These are phyloP conservation scores for Populus ilicifolia DNA, from an alignment of 345 rosid species.

Conservation along the genomic window DNA sequence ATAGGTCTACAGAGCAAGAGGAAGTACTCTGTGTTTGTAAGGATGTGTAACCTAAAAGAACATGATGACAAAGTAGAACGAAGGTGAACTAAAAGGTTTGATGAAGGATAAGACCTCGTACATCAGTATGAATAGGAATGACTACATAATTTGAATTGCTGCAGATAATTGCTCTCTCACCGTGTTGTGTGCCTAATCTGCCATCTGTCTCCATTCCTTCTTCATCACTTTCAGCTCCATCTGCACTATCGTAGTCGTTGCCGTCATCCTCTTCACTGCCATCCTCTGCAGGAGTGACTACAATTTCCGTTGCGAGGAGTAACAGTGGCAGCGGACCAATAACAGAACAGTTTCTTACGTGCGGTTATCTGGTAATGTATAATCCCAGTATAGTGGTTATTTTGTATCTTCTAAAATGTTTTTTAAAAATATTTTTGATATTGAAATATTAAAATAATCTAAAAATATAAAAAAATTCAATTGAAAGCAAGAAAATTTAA, in stretches of 20 bases:
- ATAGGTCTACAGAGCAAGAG: slow-evolving; percentile 67
- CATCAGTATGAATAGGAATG: background rate
- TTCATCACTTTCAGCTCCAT: slow-evolving; percentile 43
- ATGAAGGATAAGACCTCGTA: background rate
- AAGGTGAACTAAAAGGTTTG: background rate
- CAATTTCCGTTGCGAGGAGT: slow-evolving; percentile 73
- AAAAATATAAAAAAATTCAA: no score
- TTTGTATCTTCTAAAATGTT: no score
- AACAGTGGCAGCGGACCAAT: no score
- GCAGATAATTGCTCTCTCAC: slow-evolving; percentile 59
- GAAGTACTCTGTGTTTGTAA: slow-evolving; percentile 32
- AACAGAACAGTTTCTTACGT: no score
- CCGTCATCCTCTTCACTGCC: slow-evolving; percentile 32
- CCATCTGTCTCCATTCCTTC: slow-evolving; percentile 37
- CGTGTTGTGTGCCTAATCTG: slow-evolving; percentile 29
- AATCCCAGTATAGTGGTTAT: no score
- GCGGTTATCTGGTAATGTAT: no score
- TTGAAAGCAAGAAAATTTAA: no score
- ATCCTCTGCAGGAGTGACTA: slow-evolving; percentile 53
- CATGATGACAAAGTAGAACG: background rate
- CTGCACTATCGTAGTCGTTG: slow-evolving; percentile 40
- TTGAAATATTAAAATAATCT: no score
- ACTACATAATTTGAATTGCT: slow-evolving; percentile 60
- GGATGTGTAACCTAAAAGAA: slow-evolving; percentile 63
- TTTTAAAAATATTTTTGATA: no score